Conservation (phyloP, 2,329 filamentous ascomycete genomes). For the Nannizziopsis arthrosporioides region DNA sequence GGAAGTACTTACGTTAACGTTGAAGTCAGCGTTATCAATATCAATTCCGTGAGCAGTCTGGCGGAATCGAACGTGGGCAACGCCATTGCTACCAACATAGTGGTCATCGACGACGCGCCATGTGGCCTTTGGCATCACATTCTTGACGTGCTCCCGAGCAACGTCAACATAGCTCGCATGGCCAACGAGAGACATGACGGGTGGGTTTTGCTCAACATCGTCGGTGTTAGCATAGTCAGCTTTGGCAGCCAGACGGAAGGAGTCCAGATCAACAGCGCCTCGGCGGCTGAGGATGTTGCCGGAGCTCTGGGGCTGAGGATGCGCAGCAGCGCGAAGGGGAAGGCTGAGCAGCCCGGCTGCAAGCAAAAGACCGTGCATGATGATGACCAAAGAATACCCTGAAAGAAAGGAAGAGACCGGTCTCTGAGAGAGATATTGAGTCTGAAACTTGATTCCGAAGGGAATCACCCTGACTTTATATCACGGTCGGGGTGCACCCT, state of each 20-base stretch:
- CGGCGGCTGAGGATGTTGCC: conserved; percentile 5
- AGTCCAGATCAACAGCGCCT: conserved; percentile 12
- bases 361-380: conserved; percentile 14
- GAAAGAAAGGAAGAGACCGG: conserved; percentile 1
- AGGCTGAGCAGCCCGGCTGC: conserved; percentile 10
- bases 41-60: conserved; percentile 13
- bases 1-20: conserved; percentile 12
- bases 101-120: conserved; percentile 13
- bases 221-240: conserved; percentile 9
- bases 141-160: conserved; percentile 11
- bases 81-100: conserved; percentile 13
- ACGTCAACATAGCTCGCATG: conserved; percentile 11
- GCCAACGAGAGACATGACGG: conserved; percentile 1
- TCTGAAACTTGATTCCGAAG: neutral
- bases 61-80: conserved; percentile 13
- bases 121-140: conserved; percentile 5
- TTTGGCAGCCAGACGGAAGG: conserved; percentile 8
- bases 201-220: conserved; percentile 1
- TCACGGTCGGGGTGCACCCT: neutral
- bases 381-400: conserved; percentile 5
- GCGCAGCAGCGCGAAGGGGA: conserved; percentile 9
- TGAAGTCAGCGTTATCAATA: conserved; percentile 14
- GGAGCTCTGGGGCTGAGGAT: conserved; percentile 6
- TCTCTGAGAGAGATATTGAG: conserved; percentile 1
- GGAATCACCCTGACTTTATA: conserved; percentile 9